phyloP scores from a whole-genome alignment of 176 grass and related monocot genomes.

The Cenchrus fungigraminus region DNA sequence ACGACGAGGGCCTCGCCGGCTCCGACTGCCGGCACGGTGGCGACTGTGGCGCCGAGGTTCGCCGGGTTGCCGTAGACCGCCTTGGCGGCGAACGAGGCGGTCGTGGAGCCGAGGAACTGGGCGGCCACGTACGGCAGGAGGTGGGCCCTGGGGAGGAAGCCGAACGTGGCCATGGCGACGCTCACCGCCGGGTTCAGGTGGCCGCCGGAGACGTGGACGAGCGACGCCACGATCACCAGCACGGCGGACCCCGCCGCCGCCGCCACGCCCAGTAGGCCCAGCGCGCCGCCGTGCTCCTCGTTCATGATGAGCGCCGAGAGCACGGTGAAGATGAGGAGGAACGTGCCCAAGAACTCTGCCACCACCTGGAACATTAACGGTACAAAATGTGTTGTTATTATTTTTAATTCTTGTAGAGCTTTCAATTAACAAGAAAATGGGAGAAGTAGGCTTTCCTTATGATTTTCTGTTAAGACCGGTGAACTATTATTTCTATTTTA shows the following conservation, averaged over 20 bases:
- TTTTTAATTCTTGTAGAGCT: background rate
- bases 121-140: conserved; percentile 53
- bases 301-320: conserved; percentile 58
- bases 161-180: conserved; percentile 49
- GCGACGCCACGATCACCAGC: conserved; percentile 45
- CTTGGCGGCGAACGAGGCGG: conserved; percentile 55
- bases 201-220: conserved; percentile 55
- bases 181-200: conserved; percentile 73
- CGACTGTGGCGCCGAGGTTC: background rate
- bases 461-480: background rate
- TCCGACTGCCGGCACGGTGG: conserved; percentile 53
- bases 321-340: conserved; percentile 64
- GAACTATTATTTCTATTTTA: too few relatives aligned
- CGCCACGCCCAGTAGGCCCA: conserved; percentile 45
- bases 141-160: conserved; percentile 49
- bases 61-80: conserved; percentile 38
- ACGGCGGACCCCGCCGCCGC: conserved; percentile 41
- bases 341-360: conserved; percentile 71
- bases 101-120: conserved; percentile 48
- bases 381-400: background rate
- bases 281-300: conserved; percentile 33
- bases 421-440: background rate
- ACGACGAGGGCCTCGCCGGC: conserved; percentile 38
- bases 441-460: background rate
- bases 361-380: conserved; percentile 19